These are phyloP conservation scores for Tricholoma bakamatsutake DNA, from an alignment of 768 basidiomycete genomes.

Conservation along the genomic window DNA sequence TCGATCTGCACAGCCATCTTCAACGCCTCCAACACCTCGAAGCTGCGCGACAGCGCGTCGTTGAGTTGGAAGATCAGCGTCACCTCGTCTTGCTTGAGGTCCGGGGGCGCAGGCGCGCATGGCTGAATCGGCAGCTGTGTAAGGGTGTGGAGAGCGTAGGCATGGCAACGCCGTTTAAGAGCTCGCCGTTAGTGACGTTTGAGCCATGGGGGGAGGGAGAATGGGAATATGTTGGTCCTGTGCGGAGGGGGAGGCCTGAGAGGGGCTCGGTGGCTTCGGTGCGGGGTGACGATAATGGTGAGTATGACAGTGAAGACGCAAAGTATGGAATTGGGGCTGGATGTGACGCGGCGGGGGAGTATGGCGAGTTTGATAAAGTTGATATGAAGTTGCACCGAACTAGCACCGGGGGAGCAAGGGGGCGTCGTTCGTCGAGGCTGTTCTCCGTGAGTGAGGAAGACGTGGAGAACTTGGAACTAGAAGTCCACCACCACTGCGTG, in stretches of 20 bases:
- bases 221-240: constrained; percentile 4
- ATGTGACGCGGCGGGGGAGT: constrained; percentile 6
- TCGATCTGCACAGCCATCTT: constrained; percentile 30
- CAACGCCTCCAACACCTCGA: constrained; percentile 35
- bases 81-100: constrained; percentile 47
- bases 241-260: not conserved
- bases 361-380: constrained; percentile 14
- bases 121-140: constrained; percentile 48
- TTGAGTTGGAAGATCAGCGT: constrained; percentile 32
- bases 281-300: not conserved
- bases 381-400: constrained; percentile 1
- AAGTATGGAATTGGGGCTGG: not conserved
- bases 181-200: constrained; percentile 41
- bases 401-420: constrained; percentile 10
- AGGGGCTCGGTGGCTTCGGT: not conserved
- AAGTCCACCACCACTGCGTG: not conserved
- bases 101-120: constrained; percentile 57
- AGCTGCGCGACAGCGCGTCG: constrained; percentile 34
- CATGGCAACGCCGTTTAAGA: constrained; percentile 44
- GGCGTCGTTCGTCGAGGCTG: constrained; percentile 15
- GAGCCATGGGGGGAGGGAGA: constrained; percentile 25
- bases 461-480: constrained; percentile 18
- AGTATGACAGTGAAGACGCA: not conserved
- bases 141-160: constrained; percentile 11
- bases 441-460: constrained; percentile 39